Base-by-base conservation (phyloP, 176 grass and related monocot genomes). In the Cocos nucifera region DNA sequence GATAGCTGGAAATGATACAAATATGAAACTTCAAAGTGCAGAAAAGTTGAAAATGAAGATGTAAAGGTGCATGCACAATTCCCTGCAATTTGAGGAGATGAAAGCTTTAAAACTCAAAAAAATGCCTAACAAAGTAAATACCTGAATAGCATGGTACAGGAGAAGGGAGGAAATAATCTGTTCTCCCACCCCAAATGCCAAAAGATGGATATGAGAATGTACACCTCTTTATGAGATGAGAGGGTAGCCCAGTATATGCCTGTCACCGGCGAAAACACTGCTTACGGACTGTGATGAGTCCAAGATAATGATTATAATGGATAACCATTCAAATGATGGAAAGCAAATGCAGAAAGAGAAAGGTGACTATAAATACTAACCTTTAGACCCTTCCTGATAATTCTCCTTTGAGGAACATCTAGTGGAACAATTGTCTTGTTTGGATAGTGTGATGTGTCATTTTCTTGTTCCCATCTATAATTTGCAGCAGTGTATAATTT, bases 361-460 rank as follows among this genome's bases (percentile, higher is more conserved):
- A 61, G 58, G n/a, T 35, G 26, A 28, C n/a, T 22, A 29, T 61
- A 61, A 28, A 17, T 17, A 61, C 26, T 61, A n/a, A 26, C 27
- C 4, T 26, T 61, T 61, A n/a, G 58, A 61, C 15, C 25, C 58
- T 61, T 61, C 27, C 29, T 17, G 17, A 61, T 35, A 17, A 25
- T 61, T 28, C 58, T 61, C 26, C 26, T 61, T 61, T 35, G 23
- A 61, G 26, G 58, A 61, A 61, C 17, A 61, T 61, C 58, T 29
- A 61, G 5, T 19, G 58, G 17, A 61, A 19, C 12, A 28, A 27
- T 28, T 19, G 25, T 61, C n/a, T 61, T 61, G 18, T 7, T 56
- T 61, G 16, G 58, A 61, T 3, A 61, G 14, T 14, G 22, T 59
- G 22, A 59, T 5, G 4, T 30, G 17, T 61, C 17, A 35, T 27